These are phyloP conservation scores for Colletotrichum sp. DNA, from an alignment of 2,329 filamentous ascomycete species.

Conservation along the genomic window DNA sequence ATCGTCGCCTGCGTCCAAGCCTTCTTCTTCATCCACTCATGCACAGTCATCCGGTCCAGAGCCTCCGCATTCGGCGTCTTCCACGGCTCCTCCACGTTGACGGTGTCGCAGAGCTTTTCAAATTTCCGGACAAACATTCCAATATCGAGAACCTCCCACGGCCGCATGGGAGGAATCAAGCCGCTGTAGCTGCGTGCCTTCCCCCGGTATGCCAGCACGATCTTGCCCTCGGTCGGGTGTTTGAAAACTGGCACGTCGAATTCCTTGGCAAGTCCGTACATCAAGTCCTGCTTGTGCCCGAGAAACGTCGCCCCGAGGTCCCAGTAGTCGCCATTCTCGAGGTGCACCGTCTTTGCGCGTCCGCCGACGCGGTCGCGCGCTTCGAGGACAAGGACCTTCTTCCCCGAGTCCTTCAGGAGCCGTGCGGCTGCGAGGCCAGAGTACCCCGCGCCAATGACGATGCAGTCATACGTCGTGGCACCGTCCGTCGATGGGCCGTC, in stretches of 20 bases:
- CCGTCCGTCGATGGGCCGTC: neutral
- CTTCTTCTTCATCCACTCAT: constrained; percentile 2
- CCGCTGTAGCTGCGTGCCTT: constrained; percentile 13
- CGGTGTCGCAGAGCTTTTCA: constrained; percentile 14
- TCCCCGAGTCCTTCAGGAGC: constrained; percentile 7
- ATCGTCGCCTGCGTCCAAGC: neutral
- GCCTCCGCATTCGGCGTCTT: constrained; percentile 4
- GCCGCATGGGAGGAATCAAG: constrained; percentile 17
- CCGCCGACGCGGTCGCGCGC: constrained; percentile 21
- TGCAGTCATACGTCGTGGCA: constrained; percentile 12
- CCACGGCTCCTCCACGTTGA: constrained; percentile 17
- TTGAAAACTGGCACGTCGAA: neutral
- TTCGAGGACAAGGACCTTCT: constrained; percentile 9
- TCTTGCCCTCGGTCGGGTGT: constrained; percentile 5
- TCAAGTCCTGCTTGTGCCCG: constrained; percentile 22
- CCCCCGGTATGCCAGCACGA: constrained; percentile 12
- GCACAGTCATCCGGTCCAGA: constrained; percentile 9
- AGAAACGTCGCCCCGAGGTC: constrained; percentile 25
- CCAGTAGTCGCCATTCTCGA: constrained; percentile 20
- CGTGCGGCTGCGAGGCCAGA: constrained; percentile 15
- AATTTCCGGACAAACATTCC: neutral
- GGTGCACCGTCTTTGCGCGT: constrained; percentile 6
- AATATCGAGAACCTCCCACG: constrained; percentile 15
- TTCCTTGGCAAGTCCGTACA: constrained; percentile 15
- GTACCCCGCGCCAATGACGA: constrained; percentile 19